phyloP scores from a whole-genome alignment of 2,329 filamentous ascomycete genomes.

The Triangularia setosa region DNA sequence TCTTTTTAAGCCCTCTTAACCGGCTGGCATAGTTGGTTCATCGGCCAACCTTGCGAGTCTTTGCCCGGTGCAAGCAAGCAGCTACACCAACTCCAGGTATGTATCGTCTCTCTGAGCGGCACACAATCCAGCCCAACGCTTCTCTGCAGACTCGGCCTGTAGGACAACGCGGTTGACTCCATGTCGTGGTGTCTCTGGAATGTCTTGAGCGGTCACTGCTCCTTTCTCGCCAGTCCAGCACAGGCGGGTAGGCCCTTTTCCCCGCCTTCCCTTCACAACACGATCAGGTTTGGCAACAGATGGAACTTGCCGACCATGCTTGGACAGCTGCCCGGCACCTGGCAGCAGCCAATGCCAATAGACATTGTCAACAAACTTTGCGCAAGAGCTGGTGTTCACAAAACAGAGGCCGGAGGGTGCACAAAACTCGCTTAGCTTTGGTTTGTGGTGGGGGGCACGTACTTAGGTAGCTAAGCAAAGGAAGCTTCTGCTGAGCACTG shows the following conservation, averaged over 20 bases:
- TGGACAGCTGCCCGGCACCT: background rate
- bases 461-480: background rate
- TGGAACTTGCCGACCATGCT: background rate
- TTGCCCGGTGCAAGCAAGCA: constrained; percentile 6
- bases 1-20: constrained; percentile 11
- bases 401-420: constrained; percentile 6
- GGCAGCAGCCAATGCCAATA: constrained; percentile 6
- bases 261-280: background rate
- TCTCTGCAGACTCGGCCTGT: constrained; percentile 4
- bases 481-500: background rate
- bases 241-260: background rate
- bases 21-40: constrained; percentile 3
- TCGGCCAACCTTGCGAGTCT: constrained; percentile 9
- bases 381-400: background rate
- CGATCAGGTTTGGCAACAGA: background rate
- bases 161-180: background rate
- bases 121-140: background rate
- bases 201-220: background rate
- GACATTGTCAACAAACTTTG: constrained; percentile 4
- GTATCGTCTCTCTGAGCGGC: constrained; percentile 13
- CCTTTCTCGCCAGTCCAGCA: background rate
- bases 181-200: background rate
- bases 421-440: constrained; percentile 13
- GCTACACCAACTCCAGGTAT: constrained; percentile 11
- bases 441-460: background rate